A percentile compares a stretch with the other conserved stretches of the same genome.
These are phyloP conservation scores for Mimosa pudica DNA, from an alignment of 306 rosid genomes.

Conservation along the genomic window DNA sequence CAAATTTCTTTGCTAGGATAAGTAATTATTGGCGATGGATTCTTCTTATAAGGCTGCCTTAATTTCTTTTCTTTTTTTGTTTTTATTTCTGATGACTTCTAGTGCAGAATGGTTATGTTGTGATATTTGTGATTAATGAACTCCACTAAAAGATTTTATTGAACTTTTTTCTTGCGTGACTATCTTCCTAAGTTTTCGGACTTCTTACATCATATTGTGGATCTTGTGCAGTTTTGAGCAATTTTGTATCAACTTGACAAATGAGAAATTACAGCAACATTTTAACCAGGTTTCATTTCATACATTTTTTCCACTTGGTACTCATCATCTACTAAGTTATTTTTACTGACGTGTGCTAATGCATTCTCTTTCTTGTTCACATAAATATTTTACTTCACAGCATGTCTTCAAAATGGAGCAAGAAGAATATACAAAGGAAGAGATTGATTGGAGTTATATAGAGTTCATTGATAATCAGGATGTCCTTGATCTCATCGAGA, in stretches of 20 bases:
- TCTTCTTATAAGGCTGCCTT: conserved; percentile 12
- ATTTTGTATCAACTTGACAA: conserved; percentile 96
- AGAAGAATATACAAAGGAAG: conserved; percentile 95
- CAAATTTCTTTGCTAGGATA: conserved; percentile 6
- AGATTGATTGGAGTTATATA: conserved; percentile 94
- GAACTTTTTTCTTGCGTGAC: conserved; percentile 2
- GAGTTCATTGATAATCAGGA: conserved; percentile 95
- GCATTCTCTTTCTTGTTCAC: conserved; percentile 1
- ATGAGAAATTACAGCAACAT: conserved; percentile 98
- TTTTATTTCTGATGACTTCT: background rate
- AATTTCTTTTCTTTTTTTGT: conserved; percentile 15
- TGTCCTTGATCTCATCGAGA: conserved; percentile 92
- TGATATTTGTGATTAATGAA: conserved; percentile 11
- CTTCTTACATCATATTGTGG: conserved; percentile 3
- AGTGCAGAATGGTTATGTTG: conserved; percentile 7
- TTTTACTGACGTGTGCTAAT: conserved; percentile 26
- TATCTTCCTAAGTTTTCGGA: conserved; percentile 20
- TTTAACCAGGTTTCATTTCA: conserved; percentile 82
- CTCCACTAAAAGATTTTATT: conserved; percentile 1
- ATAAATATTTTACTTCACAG: conserved; percentile 50
- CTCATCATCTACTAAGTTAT: conserved; percentile 24
- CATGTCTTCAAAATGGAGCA: conserved; percentile 99
- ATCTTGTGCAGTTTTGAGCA: conserved; percentile 86
- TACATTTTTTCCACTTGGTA: conserved; percentile 27
- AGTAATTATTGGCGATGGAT: background rate